These are phyloP conservation scores for Aspergillus sojae DNA, from an alignment of 2,329 filamentous ascomycete species.

Conservation along the genomic window DNA sequence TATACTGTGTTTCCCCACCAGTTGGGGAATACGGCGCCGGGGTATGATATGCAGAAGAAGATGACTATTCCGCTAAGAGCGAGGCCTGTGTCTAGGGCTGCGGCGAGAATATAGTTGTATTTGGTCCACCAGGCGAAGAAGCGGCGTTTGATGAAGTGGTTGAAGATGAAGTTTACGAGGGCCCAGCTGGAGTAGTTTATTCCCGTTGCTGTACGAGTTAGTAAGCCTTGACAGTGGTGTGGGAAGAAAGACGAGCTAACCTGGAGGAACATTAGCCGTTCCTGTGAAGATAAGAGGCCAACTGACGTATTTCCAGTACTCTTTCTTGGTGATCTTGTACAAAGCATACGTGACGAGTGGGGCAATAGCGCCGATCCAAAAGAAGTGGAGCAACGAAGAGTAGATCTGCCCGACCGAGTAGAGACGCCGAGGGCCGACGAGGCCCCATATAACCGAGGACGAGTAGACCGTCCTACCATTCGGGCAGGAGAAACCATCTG, in stretches of 20 bases:
- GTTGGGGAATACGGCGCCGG: conserved; percentile 32
- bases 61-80: conserved; percentile 39
- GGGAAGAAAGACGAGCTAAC: conserved; percentile 10
- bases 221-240: background rate
- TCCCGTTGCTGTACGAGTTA: conserved; percentile 29
- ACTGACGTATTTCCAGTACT: conserved; percentile 40
- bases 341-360: conserved; percentile 26
- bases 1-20: conserved; percentile 41
- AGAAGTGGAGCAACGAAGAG: conserved; percentile 52
- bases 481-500: conserved; percentile 54
- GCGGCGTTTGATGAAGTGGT: conserved; percentile 65
- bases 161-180: conserved; percentile 68
- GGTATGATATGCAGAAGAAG: conserved; percentile 38
- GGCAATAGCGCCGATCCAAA: conserved; percentile 50
- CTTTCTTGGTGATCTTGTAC: conserved; percentile 30
- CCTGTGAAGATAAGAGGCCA: conserved; percentile 36
- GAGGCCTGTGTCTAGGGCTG: conserved; percentile 42
- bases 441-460: conserved; percentile 54
- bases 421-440: conserved; percentile 54
- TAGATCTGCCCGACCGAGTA: conserved; percentile 54
- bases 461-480: conserved; percentile 54
- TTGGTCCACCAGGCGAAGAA: conserved; percentile 48
- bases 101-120: conserved; percentile 48
- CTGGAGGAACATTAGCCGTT: conserved; percentile 31
- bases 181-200: conserved; percentile 42